Evolutionary conservation across 2,329 filamentous ascomycete genomes (phyloP).

Genomic region (Ophiognomonia clavigignenti-juglandacearum): DNA sequence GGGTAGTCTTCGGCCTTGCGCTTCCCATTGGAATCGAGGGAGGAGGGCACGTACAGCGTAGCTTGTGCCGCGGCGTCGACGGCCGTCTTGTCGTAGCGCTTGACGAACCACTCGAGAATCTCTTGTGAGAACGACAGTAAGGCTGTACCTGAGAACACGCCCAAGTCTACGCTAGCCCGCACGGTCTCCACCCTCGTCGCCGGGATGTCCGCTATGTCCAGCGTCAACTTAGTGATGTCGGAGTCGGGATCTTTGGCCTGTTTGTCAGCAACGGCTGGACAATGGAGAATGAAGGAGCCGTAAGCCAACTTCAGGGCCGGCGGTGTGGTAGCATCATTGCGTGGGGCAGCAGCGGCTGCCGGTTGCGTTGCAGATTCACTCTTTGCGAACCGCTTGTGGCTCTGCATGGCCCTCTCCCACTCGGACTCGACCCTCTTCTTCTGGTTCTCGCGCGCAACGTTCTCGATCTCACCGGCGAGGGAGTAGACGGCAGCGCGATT

Average conservation of each 20-base stretch:
- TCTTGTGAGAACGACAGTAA: neutral
- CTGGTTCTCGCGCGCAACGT: neutral
- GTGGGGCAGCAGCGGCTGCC: neutral
- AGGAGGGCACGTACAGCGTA: neutral
- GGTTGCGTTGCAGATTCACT: neutral
- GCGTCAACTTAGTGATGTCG: neutral
- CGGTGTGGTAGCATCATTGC: neutral
- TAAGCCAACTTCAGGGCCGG: neutral
- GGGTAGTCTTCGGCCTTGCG: neutral
- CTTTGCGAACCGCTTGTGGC: neutral
- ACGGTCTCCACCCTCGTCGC: neutral
- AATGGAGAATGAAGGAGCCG: neutral
- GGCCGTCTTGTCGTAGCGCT: neutral
- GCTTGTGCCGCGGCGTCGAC: neutral
- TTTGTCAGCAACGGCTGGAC: neutral
- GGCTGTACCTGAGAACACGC: neutral
- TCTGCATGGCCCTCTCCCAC: neutral
- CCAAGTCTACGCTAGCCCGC: neutral
- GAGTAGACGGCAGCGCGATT: neutral
- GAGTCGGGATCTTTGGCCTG: neutral
- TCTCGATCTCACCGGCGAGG: conserved; percentile 1
- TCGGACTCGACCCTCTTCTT: neutral
- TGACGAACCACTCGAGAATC: neutral
- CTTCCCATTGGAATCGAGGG: neutral
- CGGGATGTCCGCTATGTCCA: neutral